Percentiles rank a stretch among this genome's conserved stretches.
Conservation (phyloP, 345 rosid genomes). For the Gossypium herbaceum region DNA sequence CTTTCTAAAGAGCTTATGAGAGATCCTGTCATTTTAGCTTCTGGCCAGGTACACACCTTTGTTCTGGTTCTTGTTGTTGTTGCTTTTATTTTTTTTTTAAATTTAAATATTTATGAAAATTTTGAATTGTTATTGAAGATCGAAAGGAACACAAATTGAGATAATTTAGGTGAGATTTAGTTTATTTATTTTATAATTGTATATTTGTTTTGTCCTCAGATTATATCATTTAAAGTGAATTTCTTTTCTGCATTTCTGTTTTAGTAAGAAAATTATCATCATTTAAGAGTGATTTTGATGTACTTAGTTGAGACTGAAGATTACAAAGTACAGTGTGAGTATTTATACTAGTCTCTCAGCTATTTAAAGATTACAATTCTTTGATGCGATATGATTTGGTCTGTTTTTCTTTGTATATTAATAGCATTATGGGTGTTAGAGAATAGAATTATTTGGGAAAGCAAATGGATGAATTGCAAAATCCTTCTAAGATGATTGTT, state of each 20-base stretch:
- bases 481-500: background rate
- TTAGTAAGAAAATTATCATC: constrained; percentile 3
- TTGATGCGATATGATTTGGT: constrained; percentile 7
- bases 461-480: background rate
- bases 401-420: background rate
- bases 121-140: background rate
- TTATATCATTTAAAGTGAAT: background rate
- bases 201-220: background rate
- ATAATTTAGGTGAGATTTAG: background rate
- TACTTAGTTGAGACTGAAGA: constrained; percentile 19
- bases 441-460: background rate
- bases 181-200: background rate
- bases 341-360: background rate
- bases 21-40: constrained; percentile 86
- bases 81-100: too few species aligned
- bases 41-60: constrained; percentile 66
- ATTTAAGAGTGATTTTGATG: constrained; percentile 5
- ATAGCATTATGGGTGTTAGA: background rate
- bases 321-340: background rate
- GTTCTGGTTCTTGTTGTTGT: background rate
- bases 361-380: constrained; percentile 4
- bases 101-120: background rate
- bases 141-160: background rate
- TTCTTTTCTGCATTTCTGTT: constrained; percentile 9
- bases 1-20: constrained; percentile 83